Conservation (phyloP, 2,329 filamentous ascomycete genomes). For the Ceratocystis alfenasii region DNA sequence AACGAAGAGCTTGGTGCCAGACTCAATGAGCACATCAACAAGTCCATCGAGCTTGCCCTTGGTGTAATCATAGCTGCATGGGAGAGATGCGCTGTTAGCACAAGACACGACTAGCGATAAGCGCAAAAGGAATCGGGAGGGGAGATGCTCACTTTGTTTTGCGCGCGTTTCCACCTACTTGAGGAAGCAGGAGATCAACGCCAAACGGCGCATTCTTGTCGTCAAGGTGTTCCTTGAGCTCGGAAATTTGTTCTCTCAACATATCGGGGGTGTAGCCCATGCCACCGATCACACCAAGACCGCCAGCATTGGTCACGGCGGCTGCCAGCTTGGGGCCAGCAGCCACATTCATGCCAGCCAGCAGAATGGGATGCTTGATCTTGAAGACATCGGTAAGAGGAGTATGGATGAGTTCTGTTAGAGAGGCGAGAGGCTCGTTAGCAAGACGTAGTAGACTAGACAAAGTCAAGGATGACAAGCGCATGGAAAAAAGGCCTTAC, state of each 20-base stretch:
- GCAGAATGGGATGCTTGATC: slow-evolving; percentile 91
- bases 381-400: slow-evolving; percentile 89
- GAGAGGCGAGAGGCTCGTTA: neutral
- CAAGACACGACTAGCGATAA: neutral
- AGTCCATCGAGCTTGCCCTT: slow-evolving; percentile 95
- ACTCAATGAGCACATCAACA: slow-evolving; percentile 83
- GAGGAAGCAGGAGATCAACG: slow-evolving; percentile 83
- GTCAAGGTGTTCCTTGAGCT: slow-evolving; percentile 75
- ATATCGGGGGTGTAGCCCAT: slow-evolving; percentile 94
- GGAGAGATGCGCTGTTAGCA: slow-evolving; percentile 22
- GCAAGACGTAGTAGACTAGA: neutral
- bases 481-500: slow-evolving; percentile 40
- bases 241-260: slow-evolving; percentile 86
- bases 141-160: slow-evolving; percentile 63
- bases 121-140: neutral
- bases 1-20: slow-evolving; percentile 84
- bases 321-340: slow-evolving; percentile 92
- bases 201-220: slow-evolving; percentile 95
- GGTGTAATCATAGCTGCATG: slow-evolving; percentile 91
- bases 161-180: slow-evolving; percentile 84
- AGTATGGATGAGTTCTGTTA: slow-evolving; percentile 54
- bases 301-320: slow-evolving; percentile 92
- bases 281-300: slow-evolving; percentile 91
- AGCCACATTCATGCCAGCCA: slow-evolving; percentile 98
- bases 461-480: neutral